phyloP scores from a whole-genome alignment of 306 rosid genomes.

The Dalbergia cultrata region DNA sequence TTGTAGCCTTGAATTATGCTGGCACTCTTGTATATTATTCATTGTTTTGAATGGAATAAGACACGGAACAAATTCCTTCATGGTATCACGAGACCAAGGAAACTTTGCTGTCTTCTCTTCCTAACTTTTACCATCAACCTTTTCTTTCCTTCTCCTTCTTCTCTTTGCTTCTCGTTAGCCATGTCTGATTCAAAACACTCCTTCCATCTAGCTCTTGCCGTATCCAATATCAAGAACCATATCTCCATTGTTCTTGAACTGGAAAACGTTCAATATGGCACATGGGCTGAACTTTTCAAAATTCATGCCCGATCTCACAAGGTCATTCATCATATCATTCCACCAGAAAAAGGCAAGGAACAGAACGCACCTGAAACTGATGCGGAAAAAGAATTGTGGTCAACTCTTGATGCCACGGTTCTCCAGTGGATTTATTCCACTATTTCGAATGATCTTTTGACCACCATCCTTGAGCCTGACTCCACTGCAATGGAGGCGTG shows the following conservation, averaged over 20 bases:
- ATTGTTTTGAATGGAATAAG: too few species aligned
- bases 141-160: background rate
- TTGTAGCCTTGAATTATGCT: too few species aligned
- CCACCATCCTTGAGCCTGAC: too few species aligned
- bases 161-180: background rate
- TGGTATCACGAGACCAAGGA: too few species aligned
- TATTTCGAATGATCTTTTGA: too few species aligned
- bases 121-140: too few species aligned
- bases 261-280: background rate
- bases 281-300: slow-evolving; percentile 19
- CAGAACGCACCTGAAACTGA: background rate
- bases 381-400: background rate
- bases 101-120: too few species aligned
- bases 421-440: too few species aligned
- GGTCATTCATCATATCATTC: background rate
- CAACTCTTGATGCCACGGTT: background rate
- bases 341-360: background rate
- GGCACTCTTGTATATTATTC: too few species aligned
- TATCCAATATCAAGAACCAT: background rate
- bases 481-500: background rate
- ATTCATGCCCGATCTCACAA: background rate
- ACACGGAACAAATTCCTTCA: too few species aligned
- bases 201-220: background rate
- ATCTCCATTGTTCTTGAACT: background rate
- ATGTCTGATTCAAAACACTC: too few species aligned